Conservation (phyloP, 2,329 filamentous ascomycete genomes). For the Epicoccum nigrum region DNA sequence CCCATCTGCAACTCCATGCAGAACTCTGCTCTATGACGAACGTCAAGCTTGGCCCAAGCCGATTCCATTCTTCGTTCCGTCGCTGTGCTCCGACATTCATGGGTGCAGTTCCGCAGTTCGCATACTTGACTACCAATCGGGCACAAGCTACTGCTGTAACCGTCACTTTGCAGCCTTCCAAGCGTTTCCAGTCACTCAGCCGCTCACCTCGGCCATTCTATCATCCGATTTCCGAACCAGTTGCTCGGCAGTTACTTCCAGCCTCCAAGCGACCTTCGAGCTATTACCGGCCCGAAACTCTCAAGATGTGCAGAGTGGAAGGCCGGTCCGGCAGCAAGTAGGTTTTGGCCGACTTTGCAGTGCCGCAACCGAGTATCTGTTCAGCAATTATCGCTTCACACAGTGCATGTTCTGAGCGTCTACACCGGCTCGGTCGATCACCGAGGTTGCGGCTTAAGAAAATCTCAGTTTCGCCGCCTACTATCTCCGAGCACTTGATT, state of each 20-base stretch:
- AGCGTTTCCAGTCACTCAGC: slow-evolving; percentile 1
- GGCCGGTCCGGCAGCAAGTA: neutral
- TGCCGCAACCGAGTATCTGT: no score
- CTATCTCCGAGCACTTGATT: slow-evolving; percentile 17
- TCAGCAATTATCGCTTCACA: neutral
- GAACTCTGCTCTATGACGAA: neutral
- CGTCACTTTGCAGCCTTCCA: slow-evolving; percentile 11
- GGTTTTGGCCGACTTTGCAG: neutral
- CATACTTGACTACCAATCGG: slow-evolving; percentile 5
- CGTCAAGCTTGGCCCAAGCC: neutral
- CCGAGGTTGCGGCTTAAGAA: slow-evolving; percentile 15
- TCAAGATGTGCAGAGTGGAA: no score
- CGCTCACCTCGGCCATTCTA: slow-evolving; percentile 20
- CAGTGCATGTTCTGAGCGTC: neutral
- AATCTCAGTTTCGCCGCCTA: slow-evolving; percentile 9
- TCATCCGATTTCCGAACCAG: slow-evolving; percentile 19
- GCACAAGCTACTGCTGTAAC: slow-evolving; percentile 18
- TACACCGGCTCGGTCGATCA: slow-evolving; percentile 10
- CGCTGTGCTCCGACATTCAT: neutral
- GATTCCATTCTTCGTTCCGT: neutral
- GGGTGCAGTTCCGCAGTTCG: slow-evolving; percentile 5
- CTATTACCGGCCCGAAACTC: slow-evolving; percentile 9
- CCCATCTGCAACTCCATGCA: neutral
- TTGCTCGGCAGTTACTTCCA: slow-evolving; percentile 9
- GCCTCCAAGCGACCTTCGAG: neutral